Percentiles rank a stretch among this genome's conserved stretches.
Evolutionary conservation across 2,329 filamentous ascomycete genomes (phyloP).

Genomic region (Fusarium sp.): DNA sequence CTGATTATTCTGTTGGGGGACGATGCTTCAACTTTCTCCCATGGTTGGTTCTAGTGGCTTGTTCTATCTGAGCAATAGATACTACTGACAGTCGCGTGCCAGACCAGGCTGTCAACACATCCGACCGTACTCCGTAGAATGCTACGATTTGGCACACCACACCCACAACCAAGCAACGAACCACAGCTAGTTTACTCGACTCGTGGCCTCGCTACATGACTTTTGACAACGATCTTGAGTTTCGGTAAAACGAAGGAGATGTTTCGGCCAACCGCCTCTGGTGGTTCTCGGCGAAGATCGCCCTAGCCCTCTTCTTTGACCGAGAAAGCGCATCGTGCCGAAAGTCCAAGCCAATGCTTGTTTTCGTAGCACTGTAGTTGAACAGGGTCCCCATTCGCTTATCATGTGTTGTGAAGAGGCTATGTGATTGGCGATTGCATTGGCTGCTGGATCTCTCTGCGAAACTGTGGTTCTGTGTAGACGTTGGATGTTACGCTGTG

Average conservation of each 20-base stretch:
- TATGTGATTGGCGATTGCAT: slow-evolving; percentile 12
- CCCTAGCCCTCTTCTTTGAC: slow-evolving; percentile 25
- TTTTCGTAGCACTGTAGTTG: background rate
- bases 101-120: slow-evolving; percentile 1
- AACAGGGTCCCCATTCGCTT: background rate
- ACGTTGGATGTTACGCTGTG: background rate
- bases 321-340: slow-evolving; percentile 10
- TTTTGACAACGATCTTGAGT: background rate
- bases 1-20: slow-evolving; percentile 84
- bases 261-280: background rate
- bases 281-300: background rate
- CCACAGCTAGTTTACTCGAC: background rate
- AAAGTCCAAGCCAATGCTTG: background rate
- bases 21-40: slow-evolving; percentile 58
- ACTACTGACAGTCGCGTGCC: slow-evolving; percentile 5
- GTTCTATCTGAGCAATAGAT: too few species aligned
- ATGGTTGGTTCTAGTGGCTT: background rate
- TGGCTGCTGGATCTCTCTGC: background rate
- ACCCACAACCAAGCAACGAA: background rate
- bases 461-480: background rate
- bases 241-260: background rate
- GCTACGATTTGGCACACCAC: background rate
- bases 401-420: slow-evolving; percentile 15
- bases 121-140: background rate
- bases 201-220: background rate